Evolutionary conservation across 305 asterid genomes (phyloP).

Genomic region (Fraxinus greggii): DNA sequence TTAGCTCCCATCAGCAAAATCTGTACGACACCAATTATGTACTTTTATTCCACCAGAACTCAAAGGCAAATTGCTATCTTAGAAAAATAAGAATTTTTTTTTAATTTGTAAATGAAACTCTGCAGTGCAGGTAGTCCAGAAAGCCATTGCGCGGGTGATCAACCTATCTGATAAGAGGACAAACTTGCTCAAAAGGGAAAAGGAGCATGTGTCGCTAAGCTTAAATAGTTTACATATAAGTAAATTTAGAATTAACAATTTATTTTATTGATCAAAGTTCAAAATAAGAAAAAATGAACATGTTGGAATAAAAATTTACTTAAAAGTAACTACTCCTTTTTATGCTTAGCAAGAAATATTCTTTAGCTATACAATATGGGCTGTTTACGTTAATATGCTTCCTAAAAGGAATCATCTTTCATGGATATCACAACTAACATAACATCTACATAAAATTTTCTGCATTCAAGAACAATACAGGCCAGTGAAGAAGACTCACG

Average conservation of each 20-base stretch:
- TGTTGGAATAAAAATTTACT: not conserved
- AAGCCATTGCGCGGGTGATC: not conserved
- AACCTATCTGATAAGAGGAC: not conserved
- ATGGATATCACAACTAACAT: not conserved
- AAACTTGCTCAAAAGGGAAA: not conserved
- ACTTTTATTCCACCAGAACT: conserved; percentile 4
- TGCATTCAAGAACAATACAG: not conserved
- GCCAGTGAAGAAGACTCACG: conserved; percentile 46
- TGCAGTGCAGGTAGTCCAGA: not conserved
- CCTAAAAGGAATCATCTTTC: conserved; percentile 9
- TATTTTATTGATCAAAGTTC: not conserved
- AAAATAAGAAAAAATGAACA: not conserved
- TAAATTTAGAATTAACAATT: not conserved
- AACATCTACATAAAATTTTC: not conserved
- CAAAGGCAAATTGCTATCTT: not conserved
- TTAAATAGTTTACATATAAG: not conserved
- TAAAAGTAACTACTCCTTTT: not conserved
- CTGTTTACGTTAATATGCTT: not conserved
- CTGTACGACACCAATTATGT: conserved; percentile 41
- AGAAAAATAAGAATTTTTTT: not conserved
- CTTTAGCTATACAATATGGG: not conserved
- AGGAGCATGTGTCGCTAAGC: not conserved
- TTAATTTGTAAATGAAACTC: not conserved
- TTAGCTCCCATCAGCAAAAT: conserved; percentile 86
- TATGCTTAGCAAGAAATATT: not conserved